These are phyloP conservation scores for Penstemon newberryi DNA, from an alignment of 257 asterid genomes.

Conservation along the genomic window DNA sequence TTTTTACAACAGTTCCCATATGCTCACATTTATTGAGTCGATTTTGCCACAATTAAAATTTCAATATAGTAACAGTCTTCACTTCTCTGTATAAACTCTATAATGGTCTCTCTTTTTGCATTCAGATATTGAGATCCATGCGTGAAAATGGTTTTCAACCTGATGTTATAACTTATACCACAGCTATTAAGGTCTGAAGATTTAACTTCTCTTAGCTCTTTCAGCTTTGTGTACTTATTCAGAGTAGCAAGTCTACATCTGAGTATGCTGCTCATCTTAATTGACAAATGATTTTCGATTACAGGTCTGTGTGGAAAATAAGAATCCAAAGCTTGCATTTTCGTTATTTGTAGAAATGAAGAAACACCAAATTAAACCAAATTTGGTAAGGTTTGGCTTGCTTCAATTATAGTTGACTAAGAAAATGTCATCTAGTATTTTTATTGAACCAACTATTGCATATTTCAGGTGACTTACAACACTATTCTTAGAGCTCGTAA, in stretches of 20 bases:
- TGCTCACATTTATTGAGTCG: conserved; percentile 18
- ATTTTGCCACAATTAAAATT: conserved; percentile 1
- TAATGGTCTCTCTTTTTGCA: conserved; percentile 29
- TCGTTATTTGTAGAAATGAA: conserved; percentile 71
- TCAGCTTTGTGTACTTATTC: conserved; percentile 15
- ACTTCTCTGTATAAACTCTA: neutral
- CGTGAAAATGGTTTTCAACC: conserved; percentile 81
- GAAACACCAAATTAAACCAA: conserved; percentile 73
- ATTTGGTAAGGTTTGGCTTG: conserved; percentile 52
- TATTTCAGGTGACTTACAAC: conserved; percentile 80
- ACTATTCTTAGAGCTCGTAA: conserved; percentile 87
- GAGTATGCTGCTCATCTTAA: conserved; percentile 22
- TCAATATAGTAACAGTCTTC: neutral
- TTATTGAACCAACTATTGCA: conserved; percentile 4
- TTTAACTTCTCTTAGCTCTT: conserved; percentile 21
- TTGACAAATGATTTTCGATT: conserved; percentile 29
- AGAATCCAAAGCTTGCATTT: conserved; percentile 64
- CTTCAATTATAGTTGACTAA: neutral
- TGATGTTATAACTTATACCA: conserved; percentile 84
- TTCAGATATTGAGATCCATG: conserved; percentile 83
- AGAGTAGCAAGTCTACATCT: conserved; percentile 4
- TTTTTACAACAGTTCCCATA: conserved; percentile 10
- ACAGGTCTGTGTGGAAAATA: conserved; percentile 80
- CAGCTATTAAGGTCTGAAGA: conserved; percentile 76
- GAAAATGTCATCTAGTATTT: conserved; percentile 8